phyloP scores from a whole-genome alignment of 805 yeast genomes.

The Metschnikowia matae region DNA sequence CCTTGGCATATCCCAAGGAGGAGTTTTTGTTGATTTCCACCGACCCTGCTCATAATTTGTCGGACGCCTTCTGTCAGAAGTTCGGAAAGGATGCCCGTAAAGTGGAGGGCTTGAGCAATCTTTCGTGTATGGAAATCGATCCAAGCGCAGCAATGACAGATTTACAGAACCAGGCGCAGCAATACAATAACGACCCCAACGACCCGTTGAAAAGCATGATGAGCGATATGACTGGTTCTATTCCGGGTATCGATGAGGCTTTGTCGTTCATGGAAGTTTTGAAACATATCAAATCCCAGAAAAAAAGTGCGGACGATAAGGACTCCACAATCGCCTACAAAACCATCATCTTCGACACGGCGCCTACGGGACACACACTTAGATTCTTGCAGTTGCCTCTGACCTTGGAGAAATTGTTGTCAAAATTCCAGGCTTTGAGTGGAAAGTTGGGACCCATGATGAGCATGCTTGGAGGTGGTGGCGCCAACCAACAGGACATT shows the following conservation, averaged over 20 bases:
- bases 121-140: slow-evolving; percentile 98
- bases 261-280: slow-evolving; percentile 96
- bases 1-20: slow-evolving; percentile 72
- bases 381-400: slow-evolving; percentile 93
- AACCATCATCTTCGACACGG: slow-evolving; percentile 96
- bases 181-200: slow-evolving; percentile 49
- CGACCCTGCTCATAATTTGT: slow-evolving; percentile 96
- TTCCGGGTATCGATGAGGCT: slow-evolving; percentile 99
- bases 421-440: slow-evolving; percentile 81
- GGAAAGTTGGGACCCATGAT: slow-evolving; percentile 89
- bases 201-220: slow-evolving; percentile 70
- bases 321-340: slow-evolving; percentile 45
- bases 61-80: slow-evolving; percentile 98
- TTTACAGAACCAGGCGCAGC: slow-evolving; percentile 59
- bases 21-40: slow-evolving; percentile 88
- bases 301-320: slow-evolving; percentile 27
- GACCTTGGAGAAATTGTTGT: slow-evolving; percentile 80
- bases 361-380: slow-evolving; percentile 98
- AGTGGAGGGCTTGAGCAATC: slow-evolving; percentile 82
- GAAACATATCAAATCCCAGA: slow-evolving; percentile 87
- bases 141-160: slow-evolving; percentile 93
- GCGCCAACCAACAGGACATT: slow-evolving; percentile 62
- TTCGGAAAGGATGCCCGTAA: slow-evolving; percentile 95
- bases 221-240: slow-evolving; percentile 89
- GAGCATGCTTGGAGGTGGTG: slow-evolving; percentile 59